A percentile compares a stretch with the other conserved stretches of the same genome.
phyloP scores from a whole-genome alignment of 371 early-diverging fungal genomes.

The Mucor indicus region DNA sequence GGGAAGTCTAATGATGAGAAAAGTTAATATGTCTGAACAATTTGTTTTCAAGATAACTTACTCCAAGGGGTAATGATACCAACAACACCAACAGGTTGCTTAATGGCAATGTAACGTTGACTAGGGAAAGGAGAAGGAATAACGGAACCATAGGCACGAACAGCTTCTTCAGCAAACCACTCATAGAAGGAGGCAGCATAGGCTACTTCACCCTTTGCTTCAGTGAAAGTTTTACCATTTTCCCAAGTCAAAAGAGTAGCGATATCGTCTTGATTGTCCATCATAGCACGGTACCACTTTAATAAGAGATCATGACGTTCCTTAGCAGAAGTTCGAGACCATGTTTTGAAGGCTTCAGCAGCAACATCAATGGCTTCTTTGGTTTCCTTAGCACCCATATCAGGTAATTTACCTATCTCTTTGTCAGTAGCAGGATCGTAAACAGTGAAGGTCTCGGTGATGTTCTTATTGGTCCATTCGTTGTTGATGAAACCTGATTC shows the following conservation, averaged over 20 bases:
- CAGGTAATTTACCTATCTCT: constrained; percentile 65
- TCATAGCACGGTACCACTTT: constrained; percentile 69
- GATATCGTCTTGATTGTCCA: constrained; percentile 70
- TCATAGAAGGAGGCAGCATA: constrained; percentile 80
- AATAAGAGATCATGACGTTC: constrained; percentile 60
- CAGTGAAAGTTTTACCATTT: constrained; percentile 63
- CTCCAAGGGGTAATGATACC: constrained; percentile 93
- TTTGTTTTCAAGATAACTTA: constrained; percentile 21
- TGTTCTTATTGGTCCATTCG: constrained; percentile 49
- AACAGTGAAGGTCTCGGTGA: constrained; percentile 46
- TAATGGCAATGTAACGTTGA: constrained; percentile 67
- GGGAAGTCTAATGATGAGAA: constrained; percentile 69
- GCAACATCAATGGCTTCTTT: constrained; percentile 62
- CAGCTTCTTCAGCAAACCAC: constrained; percentile 89
- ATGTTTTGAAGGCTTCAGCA: constrained; percentile 53
- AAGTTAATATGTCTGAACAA: background rate
- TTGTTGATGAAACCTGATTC: constrained; percentile 52
- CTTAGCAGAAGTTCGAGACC: constrained; percentile 66
- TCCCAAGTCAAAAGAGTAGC: constrained; percentile 78
- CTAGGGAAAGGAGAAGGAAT: constrained; percentile 62
- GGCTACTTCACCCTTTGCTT: constrained; percentile 70
- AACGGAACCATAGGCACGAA: constrained; percentile 77
- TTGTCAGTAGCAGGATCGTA: constrained; percentile 68
- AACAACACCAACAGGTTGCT: constrained; percentile 85
- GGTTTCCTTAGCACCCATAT: constrained; percentile 64